phyloP scores from a whole-genome alignment of 2,329 filamentous ascomycete species.

The Penicillium sp. region DNA sequence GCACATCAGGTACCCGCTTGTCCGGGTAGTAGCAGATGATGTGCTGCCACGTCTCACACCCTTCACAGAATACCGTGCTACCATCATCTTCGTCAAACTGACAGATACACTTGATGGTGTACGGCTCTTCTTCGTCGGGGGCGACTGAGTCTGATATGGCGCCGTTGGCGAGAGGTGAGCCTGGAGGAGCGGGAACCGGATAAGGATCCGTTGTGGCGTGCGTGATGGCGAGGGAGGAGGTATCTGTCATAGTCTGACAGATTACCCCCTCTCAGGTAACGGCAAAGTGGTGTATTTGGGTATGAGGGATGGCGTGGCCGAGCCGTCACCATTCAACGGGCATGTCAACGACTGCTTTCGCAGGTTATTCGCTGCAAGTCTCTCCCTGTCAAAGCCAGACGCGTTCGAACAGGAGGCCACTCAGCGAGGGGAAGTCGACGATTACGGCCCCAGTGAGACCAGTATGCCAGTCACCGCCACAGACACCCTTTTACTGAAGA shows the following conservation, averaged over 20 bases:
- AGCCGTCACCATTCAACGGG: constrained; percentile 20
- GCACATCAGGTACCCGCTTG: constrained; percentile 70
- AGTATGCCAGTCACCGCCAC: background rate
- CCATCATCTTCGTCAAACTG: constrained; percentile 92
- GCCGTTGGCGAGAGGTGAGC: constrained; percentile 45
- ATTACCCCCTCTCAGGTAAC: constrained; percentile 44
- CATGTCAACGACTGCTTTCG: constrained; percentile 19
- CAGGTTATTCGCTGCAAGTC: constrained; percentile 5
- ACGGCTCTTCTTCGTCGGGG: constrained; percentile 52
- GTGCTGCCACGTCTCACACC: constrained; percentile 97
- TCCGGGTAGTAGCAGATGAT: constrained; percentile 92
- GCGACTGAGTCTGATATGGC: constrained; percentile 41
- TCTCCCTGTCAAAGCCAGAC: constrained; percentile 12
- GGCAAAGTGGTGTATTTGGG: constrained; percentile 24
- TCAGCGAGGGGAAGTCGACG: background rate
- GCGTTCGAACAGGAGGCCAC: constrained; percentile 9
- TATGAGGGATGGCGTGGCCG: constrained; percentile 15
- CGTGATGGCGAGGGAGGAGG: constrained; percentile 50
- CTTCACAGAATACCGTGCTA: constrained; percentile 94
- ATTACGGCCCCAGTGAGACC: background rate
- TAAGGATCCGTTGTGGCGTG: constrained; percentile 47
- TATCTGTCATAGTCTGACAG: constrained; percentile 57
- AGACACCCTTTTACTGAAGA: background rate
- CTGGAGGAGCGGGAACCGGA: constrained; percentile 47
- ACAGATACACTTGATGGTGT: constrained; percentile 98